phyloP scores from a whole-genome alignment of 192 early-diverging fungal species.

The Rhizoclosmatium globosum region DNA sequence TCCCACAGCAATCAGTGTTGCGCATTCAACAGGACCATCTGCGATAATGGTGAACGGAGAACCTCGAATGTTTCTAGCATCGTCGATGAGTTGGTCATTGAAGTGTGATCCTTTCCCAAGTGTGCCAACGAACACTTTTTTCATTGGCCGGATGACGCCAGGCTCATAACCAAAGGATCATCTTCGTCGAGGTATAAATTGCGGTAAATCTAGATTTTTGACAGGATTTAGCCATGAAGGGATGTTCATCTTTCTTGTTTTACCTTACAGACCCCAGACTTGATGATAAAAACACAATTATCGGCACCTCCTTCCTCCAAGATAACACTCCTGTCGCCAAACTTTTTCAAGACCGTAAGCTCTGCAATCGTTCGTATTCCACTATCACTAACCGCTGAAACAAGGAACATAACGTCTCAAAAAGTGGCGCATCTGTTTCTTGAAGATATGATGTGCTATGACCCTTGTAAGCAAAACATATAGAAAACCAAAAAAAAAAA shows the following conservation, averaged over 20 bases:
- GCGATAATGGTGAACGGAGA: conserved; percentile 3
- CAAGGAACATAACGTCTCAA: conserved; percentile 18
- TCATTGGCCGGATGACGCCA: neutral
- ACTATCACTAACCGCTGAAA: conserved; percentile 15
- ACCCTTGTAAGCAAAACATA: neutral
- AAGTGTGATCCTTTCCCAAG: conserved; percentile 12
- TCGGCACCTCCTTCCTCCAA: neutral
- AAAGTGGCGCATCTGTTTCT: conserved; percentile 11
- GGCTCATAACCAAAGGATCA: neutral
- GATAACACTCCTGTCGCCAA: conserved; percentile 1
- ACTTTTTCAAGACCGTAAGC: conserved; percentile 3
- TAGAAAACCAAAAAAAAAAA: neutral
- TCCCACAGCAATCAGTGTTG: conserved; percentile 9
- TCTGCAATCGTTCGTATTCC: conserved; percentile 17
- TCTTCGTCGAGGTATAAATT: no score
- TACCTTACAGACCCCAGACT: conserved; percentile 18
- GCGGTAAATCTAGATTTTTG: neutral
- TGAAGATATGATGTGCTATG: conserved; percentile 12
- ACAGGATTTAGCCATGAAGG: neutral
- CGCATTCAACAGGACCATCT: conserved; percentile 25
- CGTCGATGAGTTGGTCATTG: conserved; percentile 17
- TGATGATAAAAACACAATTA: conserved; percentile 29
- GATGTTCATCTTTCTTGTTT: neutral
- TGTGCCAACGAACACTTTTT: neutral
- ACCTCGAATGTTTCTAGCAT: neutral